Conservation (phyloP, 768 basidiomycete genomes). For the Boletus barrowsii region DNA sequence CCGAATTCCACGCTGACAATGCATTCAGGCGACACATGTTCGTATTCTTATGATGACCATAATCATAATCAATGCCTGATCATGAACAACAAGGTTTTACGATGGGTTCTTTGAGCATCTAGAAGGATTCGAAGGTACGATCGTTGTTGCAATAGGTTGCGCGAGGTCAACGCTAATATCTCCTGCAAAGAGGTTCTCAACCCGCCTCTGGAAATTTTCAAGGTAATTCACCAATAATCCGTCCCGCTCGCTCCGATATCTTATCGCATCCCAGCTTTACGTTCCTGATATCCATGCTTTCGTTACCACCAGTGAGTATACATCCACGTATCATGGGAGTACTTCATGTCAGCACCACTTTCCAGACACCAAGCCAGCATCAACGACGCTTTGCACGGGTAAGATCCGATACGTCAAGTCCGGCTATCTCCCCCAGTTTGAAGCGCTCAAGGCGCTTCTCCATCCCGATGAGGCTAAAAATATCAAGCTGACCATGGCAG, state of each 20-base stretch:
- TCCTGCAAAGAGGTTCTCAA: constrained; percentile 17
- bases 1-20: constrained; percentile 1
- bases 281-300: constrained; percentile 26
- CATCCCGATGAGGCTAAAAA: constrained; percentile 58
- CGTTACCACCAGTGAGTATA: constrained; percentile 13
- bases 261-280: constrained; percentile 17
- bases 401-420: constrained; percentile 62
- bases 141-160: not conserved
- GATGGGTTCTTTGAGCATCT: constrained; percentile 29
- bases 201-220: constrained; percentile 27
- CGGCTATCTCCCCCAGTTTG: constrained; percentile 64
- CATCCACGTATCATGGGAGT: not conserved
- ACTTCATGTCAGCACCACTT: not conserved
- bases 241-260: not conserved
- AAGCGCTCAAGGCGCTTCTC: constrained; percentile 55
- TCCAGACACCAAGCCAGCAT: constrained; percentile 21
- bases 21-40: constrained; percentile 25
- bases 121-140: constrained; percentile 25
- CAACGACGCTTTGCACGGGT: constrained; percentile 38
- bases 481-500: constrained; percentile 70
- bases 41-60: not conserved
- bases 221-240: constrained; percentile 1
- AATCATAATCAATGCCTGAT: not conserved
- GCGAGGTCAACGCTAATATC: not conserved
- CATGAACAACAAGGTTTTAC: constrained; percentile 19